Evolutionary conservation across 768 basidiomycete species (phyloP), one percentile per base, ranked within the genome.

Genomic region (Strobilomyces confusus): DNA sequence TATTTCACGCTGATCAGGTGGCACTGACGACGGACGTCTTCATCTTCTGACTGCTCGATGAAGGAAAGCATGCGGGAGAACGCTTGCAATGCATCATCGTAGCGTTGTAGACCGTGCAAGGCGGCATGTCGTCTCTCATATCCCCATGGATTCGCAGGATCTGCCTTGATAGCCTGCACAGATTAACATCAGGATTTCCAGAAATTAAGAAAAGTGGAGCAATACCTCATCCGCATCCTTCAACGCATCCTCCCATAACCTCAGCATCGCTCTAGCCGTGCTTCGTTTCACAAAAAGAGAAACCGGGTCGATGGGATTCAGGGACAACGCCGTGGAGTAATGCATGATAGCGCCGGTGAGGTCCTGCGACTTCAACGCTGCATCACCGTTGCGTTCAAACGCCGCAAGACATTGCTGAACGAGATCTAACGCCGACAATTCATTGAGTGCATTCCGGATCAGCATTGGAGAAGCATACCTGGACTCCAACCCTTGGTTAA

Each of bases 281-380:
- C 59, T 57, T 23, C 54, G 54, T 26, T 57, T 41, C 3, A 60
- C 47, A 23, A 60, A 22, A 5, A 57, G 44, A 32, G 34, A 19
- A 1, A 17, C 45, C 1, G 22, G 45, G 13, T 46, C 20, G 25
- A 15, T 4, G 0, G 43, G 43, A 11, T 44, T 30, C 9, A 44
- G 29, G 26, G 43, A 29, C 17, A 44, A 15, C 9, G 43, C 43
- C n/a, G 43, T 19, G 4, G 43, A 44, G 9, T 44, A 44, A 4
- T 44, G 51, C 6, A 19, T 8, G 20, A 57, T 36, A 2, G 59
- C 59, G 17, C n/a, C 26, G 22, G 14, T 49, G 15, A 17, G 38
- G 17, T 52, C 23, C 5, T 36, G 14, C 15, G 48, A 33, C 15
- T n/a, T 11, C 9, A 48, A 0, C 8, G 51, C 59, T 4, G 7